Base-by-base conservation (phyloP, 805 yeast species). In the Monosporozyma solicola region DNA sequence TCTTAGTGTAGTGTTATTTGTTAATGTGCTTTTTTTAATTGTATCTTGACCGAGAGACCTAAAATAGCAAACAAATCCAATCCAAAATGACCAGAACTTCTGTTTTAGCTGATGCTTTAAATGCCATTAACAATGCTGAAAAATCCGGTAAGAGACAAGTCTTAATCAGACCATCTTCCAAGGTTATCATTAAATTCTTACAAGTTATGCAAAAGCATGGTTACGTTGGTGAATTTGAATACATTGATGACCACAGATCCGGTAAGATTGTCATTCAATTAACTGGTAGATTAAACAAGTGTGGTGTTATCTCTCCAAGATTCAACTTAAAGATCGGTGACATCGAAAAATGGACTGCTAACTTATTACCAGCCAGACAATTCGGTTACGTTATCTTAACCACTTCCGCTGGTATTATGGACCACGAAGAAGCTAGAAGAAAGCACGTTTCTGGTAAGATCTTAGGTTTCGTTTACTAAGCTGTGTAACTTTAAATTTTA, bases 391-490 rank as follows among this genome's bases (percentile, higher is more conserved):
- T 91, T 72, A 87, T 91, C 76, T 83, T 91, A 74, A 92, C 98
- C 78, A 91, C 98, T 69, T 92, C 98, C 70, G 96, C 97, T 68
- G 98, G 98, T 79, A 91, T 91, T 71, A 90, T 91, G 96, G 98
- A 92, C 82, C 98, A 91, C 80, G 97, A 92, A 82, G 97, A 92
- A 82, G 98, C 98, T 71, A 88, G 96, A 85, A 87, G 97, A 84
- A 92, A 92, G 87, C 97, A 91, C 80, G 97, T 91, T 66, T 88
- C 97, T 65, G 98, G 98, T 77, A 91, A 91, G 83, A 86, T 91
- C 76, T 84, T 91, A 72, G 98, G 98, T 73, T 91, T 88, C 80
- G 97, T 91, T 61, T 91, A 91, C 84, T 91, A 85, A 69, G 46
- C 46, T 43, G 15, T 3, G 11, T 43, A 5, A 43, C 29, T 43